phyloP scores from a whole-genome alignment of 2,329 filamentous ascomycete species.

The Fusarium anguioides region DNA sequence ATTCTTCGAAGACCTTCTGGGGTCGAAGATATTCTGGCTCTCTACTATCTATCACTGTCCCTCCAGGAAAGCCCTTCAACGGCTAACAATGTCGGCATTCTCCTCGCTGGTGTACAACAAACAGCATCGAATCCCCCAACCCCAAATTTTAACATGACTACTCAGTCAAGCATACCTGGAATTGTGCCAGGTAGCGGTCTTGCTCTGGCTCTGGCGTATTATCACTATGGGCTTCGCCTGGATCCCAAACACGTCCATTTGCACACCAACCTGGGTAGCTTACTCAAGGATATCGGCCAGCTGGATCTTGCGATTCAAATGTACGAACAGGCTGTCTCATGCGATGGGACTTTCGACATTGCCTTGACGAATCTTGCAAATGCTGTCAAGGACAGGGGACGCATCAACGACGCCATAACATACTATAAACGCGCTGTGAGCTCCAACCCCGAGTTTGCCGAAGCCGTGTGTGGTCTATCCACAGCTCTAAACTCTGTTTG shows the following conservation, averaged over 20 bases:
- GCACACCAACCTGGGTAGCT: constrained; percentile 94
- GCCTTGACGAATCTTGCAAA: constrained; percentile 96
- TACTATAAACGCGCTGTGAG: constrained; percentile 92
- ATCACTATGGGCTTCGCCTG: constrained; percentile 90
- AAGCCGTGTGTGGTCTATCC: constrained; percentile 94
- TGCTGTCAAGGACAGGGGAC: constrained; percentile 95
- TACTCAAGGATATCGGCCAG: constrained; percentile 96
- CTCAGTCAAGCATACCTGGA: constrained; percentile 72
- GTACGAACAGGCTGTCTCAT: constrained; percentile 94
- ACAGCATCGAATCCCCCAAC: constrained; percentile 48
- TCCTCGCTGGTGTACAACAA: constrained; percentile 94
- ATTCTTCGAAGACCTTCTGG: constrained; percentile 74
- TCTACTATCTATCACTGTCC: constrained; percentile 95
- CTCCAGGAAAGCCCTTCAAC: constrained; percentile 96
- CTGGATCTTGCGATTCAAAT: constrained; percentile 91
- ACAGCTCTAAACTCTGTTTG: constrained; percentile 97
- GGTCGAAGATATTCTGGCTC: constrained; percentile 89
- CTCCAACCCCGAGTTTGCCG: constrained; percentile 95
- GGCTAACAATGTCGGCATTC: constrained; percentile 96
- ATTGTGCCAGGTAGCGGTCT: constrained; percentile 88
- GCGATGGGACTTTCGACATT: constrained; percentile 96
- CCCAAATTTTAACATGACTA: constrained; percentile 15
- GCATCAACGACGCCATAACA: constrained; percentile 88
- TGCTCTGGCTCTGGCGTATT: constrained; percentile 89
- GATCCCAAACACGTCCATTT: constrained; percentile 93